Base-by-base conservation (phyloP, 108 stramenopile species). In the Pelagomonas calceolata region DNA sequence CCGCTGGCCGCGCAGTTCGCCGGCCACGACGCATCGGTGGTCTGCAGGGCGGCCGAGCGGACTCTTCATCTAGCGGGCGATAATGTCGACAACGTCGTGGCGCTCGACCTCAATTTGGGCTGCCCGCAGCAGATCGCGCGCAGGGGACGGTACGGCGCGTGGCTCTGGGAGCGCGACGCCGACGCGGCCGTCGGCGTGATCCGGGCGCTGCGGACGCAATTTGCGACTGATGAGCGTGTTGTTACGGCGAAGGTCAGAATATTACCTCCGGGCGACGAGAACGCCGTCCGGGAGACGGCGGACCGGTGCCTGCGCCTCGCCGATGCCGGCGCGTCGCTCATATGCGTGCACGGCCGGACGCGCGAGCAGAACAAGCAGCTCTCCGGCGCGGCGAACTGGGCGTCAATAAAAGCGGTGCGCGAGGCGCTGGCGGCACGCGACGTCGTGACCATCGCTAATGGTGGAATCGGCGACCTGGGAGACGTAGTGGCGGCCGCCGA, bases 271-370 rank as follows among this genome's bases (percentile, higher is more conserved):
- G 87, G 69, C 64, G 86, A 30, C 60, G 83, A 30, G 67, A 80
- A 4, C 77, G 71, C 31, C 67, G 70, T 91, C 0, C 84, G 86
- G 29, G 91, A 89, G 33, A 89, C 92, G 0, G 70, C 97, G 30
- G 71, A 65, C 35, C 78, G 97, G 68, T 96, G 91, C 74, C 46
- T 71, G 32, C 72, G 86, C 65, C 80, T 99, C 65, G 92, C 93
- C 14, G 90, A 92, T 35, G 93, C 93, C 12, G 97, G 97, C 32
- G 86, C 86, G 31, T 74, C 86, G 36, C 73, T 96, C 76, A 67
- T 99, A 37, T 96, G 96, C 17, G 90, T 99, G 73, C 98, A 99
- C 73, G 98, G 96, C n/a, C 87, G 98, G 30, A 96, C 94, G n/a
- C 80, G 93, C 35, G 76, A 89, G 39, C 92, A 93, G 74, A 88